Conservation (phyloP, 768 basidiomycete genomes). For the Serendipita vermifera region DNA sequence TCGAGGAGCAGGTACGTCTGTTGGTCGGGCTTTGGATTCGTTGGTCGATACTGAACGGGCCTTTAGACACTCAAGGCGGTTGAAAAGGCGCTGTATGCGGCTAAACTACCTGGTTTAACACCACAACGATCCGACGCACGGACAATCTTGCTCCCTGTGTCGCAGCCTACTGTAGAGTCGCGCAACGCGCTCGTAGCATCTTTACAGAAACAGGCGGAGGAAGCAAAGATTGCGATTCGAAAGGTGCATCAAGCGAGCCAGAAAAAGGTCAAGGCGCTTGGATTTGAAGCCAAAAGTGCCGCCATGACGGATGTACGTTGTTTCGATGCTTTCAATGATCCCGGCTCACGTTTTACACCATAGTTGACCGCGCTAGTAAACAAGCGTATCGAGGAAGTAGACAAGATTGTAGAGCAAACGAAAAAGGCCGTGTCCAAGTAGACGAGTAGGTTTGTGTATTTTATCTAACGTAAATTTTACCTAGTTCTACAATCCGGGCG, state of each 20-base stretch:
- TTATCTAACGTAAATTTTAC: background rate
- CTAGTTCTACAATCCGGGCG: background rate
- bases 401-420: slow-evolving; percentile 42
- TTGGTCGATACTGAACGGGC: slow-evolving; percentile 15
- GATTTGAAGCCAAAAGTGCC: slow-evolving; percentile 49
- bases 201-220: slow-evolving; percentile 57
- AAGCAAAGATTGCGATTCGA: slow-evolving; percentile 60
- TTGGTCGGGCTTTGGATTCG: background rate
- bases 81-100: slow-evolving; percentile 62
- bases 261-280: slow-evolving; percentile 45
- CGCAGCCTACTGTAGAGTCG: slow-evolving; percentile 69
- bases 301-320: slow-evolving; percentile 55
- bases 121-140: slow-evolving; percentile 58
- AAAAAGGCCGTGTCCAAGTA: slow-evolving; percentile 11
- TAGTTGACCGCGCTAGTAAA: slow-evolving; percentile 69
- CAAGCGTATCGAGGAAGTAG: slow-evolving; percentile 47
- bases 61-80: slow-evolving; percentile 61
- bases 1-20: slow-evolving; percentile 51
- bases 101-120: slow-evolving; percentile 55
- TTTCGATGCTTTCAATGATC: background rate
- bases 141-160: slow-evolving; percentile 68
- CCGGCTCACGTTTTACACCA: slow-evolving; percentile 1
- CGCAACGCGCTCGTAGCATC: slow-evolving; percentile 41
- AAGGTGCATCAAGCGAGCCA: slow-evolving; percentile 52
- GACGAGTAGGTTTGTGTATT: background rate